Evolutionary conservation across 352 stramenopile genomes (phyloP).

Genomic region (Phytophthora sojae): DNA sequence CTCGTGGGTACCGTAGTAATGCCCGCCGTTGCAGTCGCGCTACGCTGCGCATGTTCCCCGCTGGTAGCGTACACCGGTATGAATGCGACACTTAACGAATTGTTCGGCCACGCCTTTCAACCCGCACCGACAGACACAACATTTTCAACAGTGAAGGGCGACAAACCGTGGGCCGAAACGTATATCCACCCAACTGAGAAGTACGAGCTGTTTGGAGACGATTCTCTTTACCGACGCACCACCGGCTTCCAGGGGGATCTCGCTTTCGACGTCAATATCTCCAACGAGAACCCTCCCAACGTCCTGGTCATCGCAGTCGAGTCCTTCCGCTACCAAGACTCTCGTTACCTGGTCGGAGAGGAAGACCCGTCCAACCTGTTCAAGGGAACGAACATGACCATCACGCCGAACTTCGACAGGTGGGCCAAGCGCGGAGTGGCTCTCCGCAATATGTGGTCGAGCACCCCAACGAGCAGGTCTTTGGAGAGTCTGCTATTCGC

Average conservation of each 20-base stretch:
- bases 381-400: conserved; percentile 33
- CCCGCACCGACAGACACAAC: conserved; percentile 12
- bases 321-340: conserved; percentile 65
- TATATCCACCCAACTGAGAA: conserved; percentile 24
- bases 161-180: conserved; percentile 13
- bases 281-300: conserved; percentile 45
- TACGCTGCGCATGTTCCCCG: conserved; percentile 13
- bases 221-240: conserved; percentile 25
- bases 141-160: conserved; percentile 17
- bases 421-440: conserved; percentile 57
- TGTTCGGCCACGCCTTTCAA: conserved; percentile 22
- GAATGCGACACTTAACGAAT: conserved; percentile 27
- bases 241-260: conserved; percentile 50
- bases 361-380: conserved; percentile 46
- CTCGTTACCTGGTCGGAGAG: conserved; percentile 53
- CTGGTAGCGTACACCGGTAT: conserved; percentile 15
- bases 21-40: conserved; percentile 14
- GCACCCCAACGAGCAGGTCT: conserved; percentile 59
- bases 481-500: conserved; percentile 62
- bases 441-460: conserved; percentile 66
- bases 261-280: conserved; percentile 50
- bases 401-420: conserved; percentile 58
- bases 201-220: conserved; percentile 15
- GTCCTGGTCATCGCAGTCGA: conserved; percentile 59
- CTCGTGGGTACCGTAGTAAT: conserved; percentile 2